phyloP scores from a whole-genome alignment of 2,329 filamentous ascomycete genomes.

The Aureobasidium sp. region DNA sequence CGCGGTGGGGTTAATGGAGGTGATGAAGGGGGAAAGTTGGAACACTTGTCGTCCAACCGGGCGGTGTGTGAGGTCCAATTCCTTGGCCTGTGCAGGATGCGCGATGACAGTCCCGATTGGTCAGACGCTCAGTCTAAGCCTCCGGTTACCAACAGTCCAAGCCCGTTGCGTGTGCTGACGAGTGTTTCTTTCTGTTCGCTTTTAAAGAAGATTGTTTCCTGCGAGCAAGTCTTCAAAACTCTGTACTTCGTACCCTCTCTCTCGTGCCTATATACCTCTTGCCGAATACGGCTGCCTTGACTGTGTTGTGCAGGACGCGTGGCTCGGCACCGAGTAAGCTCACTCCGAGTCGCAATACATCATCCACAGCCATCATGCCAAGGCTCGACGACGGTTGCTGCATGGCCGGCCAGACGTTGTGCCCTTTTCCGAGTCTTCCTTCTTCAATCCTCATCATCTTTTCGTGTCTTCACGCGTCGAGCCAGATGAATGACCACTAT shows the following conservation, averaged over 20 bases:
- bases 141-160: conserved; percentile 11
- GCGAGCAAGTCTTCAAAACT: no score
- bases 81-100: conserved; percentile 15
- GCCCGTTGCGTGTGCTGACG: conserved; percentile 10
- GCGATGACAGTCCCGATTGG: conserved; percentile 5
- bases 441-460: conserved; percentile 4
- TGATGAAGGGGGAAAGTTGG: conserved; percentile 18
- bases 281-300: conserved; percentile 11
- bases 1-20: conserved; percentile 13
- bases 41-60: conserved; percentile 16
- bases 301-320: conserved; percentile 10
- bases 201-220: background rate
- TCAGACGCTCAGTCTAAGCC: conserved; percentile 6
- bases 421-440: conserved; percentile 5
- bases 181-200: background rate
- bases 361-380: conserved; percentile 7
- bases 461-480: conserved; percentile 13
- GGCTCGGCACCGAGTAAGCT: conserved; percentile 1
- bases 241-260: background rate
- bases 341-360: background rate
- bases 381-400: background rate
- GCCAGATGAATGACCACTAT: background rate
- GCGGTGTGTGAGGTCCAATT: conserved; percentile 14
- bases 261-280: conserved; percentile 1
- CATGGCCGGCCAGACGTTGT: conserved; percentile 13